Evolutionary conservation across 2,329 filamentous ascomycete genomes (phyloP), one percentile per base, ranked within the genome.

Genomic region (Trichoderma afroharzianum): DNA sequence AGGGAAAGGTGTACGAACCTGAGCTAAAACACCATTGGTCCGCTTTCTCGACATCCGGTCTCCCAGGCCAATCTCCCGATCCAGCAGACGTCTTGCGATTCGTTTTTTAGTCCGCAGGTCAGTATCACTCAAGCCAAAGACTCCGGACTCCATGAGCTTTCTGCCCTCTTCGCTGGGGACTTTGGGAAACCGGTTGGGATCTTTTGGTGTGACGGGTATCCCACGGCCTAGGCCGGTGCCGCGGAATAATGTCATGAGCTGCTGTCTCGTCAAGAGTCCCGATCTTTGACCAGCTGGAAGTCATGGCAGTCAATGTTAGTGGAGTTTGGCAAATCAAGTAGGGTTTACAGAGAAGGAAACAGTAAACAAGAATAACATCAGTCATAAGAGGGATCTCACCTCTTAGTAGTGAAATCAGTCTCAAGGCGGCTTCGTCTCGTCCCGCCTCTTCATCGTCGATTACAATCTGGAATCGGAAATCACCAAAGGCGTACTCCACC

Each of bases 91-190:
- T 71, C 89, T 87, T 12, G 91, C 87, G 21, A 97, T 80, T 74
- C 89, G 87, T 79, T 90, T 88, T 78, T 83, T 88, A 73, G 77
- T 85, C 72, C 81, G 85, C 74, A 83, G 84, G 76, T 84, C 83
- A 71, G 85, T 81, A 58, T 91, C 87, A 71, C 90, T 92, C 21
- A 85, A 85, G 39, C 95, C 95, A 81, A 98, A 98, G 3, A 84
- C 85, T 1, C 95, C 95, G 33, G 91, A 92, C 50, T 89, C 85
- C 94, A 98, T 97, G 73, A 98, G 83, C 75, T 91, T 88, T 63
- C 82, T 85, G 8, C 96, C 95, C 73, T 89, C 86, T 12, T 92
- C 89, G 76, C 91, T 97, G 0, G 95, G 95, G 0, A 97, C 90
- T 76, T 92, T 92, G n/a, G 95, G 93, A 72, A 95, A 95, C 58